Conservation (phyloP, 257 asterid genomes). For the Plantago elongata region DNA sequence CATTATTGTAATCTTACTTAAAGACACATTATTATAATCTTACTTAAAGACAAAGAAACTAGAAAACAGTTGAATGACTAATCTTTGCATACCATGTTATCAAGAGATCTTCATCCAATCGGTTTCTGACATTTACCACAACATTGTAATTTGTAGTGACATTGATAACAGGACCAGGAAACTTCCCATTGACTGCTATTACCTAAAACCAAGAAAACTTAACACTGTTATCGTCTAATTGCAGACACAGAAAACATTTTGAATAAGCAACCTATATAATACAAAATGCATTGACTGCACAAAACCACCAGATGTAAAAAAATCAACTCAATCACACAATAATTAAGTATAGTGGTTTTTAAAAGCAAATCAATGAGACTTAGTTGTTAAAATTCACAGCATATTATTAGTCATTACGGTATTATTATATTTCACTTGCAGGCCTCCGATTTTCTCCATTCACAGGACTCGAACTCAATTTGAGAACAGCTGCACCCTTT, state of each 20-base stretch:
- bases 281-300: not conserved
- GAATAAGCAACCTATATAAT: not conserved
- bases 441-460: no score
- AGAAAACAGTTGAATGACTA: not conserved
- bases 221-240: not conserved
- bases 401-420: no score
- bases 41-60: not conserved
- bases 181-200: slow-evolving; percentile 76
- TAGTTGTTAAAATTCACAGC: no score
- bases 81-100: slow-evolving; percentile 60
- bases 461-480: no score
- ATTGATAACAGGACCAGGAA: slow-evolving; percentile 81
- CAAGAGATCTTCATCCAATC: slow-evolving; percentile 71
- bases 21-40: not conserved
- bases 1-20: not conserved
- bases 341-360: no score
- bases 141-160: slow-evolving; percentile 87
- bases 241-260: not conserved
- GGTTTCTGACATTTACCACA: slow-evolving; percentile 76
- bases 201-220: slow-evolving; percentile 52
- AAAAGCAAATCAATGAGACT: no score
- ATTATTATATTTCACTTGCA: no score
- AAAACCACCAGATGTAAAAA: no score
- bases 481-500: no score
- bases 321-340: no score